Conservation (phyloP, 352 stramenopile genomes). For the Phytophthora pini region DNA sequence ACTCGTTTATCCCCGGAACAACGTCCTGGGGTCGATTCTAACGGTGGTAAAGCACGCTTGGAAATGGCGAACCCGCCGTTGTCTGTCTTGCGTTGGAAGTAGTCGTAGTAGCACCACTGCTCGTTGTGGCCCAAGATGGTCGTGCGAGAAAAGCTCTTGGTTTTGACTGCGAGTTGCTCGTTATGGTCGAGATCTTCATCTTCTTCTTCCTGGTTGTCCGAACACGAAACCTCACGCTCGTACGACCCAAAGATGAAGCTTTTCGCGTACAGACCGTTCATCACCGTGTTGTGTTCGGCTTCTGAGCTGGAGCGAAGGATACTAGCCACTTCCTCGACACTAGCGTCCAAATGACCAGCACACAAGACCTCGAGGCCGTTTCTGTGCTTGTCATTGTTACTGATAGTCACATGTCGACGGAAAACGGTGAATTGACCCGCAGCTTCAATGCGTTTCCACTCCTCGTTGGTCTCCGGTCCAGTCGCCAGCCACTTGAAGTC, state of each 20-base stretch:
- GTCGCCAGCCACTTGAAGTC: slow-evolving; percentile 21
- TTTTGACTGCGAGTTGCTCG: slow-evolving; percentile 34
- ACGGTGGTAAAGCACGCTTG: slow-evolving; percentile 21
- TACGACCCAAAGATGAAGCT: slow-evolving; percentile 40
- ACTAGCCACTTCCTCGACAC: slow-evolving; percentile 32
- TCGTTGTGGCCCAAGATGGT: slow-evolving; percentile 32
- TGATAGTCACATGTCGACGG: slow-evolving; percentile 2
- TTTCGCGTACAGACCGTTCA: slow-evolving; percentile 43
- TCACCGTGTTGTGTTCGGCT: slow-evolving; percentile 34
- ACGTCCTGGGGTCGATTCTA: slow-evolving; percentile 7
- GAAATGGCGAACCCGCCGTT: slow-evolving; percentile 28
- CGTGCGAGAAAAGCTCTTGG: slow-evolving; percentile 26
- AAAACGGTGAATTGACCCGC: slow-evolving; percentile 19
- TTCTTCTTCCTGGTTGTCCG: neutral
- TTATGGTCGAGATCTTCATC: slow-evolving; percentile 11
- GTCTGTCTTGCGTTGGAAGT: slow-evolving; percentile 24
- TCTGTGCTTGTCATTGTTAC: slow-evolving; percentile 1
- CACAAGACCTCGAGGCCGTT: slow-evolving; percentile 27
- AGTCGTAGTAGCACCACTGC: slow-evolving; percentile 41
- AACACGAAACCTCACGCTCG: slow-evolving; percentile 23
- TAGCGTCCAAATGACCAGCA: slow-evolving; percentile 20
- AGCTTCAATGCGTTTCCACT: slow-evolving; percentile 21
- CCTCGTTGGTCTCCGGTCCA: neutral
- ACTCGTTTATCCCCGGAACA: slow-evolving; percentile 13
- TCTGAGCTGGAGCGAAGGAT: slow-evolving; percentile 23